Evolutionary conservation across 2,329 filamentous ascomycete genomes (phyloP), one percentile per base, ranked within the genome.

Genomic region (Pestalotiopsis sp.): DNA sequence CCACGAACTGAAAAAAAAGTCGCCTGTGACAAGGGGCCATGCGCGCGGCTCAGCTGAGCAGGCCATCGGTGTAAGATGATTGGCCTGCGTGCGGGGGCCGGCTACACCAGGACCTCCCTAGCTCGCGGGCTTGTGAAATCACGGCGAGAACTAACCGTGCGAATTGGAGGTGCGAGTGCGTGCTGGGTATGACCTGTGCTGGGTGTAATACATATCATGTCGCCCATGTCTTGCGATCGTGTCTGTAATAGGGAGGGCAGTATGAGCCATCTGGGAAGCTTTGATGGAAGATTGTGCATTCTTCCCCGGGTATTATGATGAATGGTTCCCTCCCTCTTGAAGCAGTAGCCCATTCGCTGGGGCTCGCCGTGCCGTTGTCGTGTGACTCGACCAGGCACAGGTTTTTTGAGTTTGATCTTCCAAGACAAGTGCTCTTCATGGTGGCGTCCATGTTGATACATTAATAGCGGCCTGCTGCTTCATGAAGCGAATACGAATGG

Each of bases 51-150:
- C 20, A 65, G 62, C 38, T 45, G n/a, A 17, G 13, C 13, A 23
- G 62, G 7, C 59, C 36, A n/a, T 45, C 39, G 45, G 12, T 65
- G 39, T 25, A 23, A 49, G 38, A 49, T 65, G 62, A 65, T 65
- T 65, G 62, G 62, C 25, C 38, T 12, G 20, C 20, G 62, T 13
- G 62, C 39, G 38, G 49, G 41, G 62, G 13, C 39, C 62, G n/a
- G 25, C 25, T 49, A 23, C 23, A 52, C 38, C 7, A 65, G 57
- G 57, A 17, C 57, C 25, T 7, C 11, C 7, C 2, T 27, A 13
- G 39, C 14, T 7, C 31, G 12, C 17, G 25, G 39, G 39, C 4
- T 12, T 7, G n/a, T 23, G 6, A 52, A 20, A 52, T 20, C n/a
- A 52, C n/a, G 38, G 62, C 12, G 7, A 39, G 11, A 52, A 14